Conservation (phyloP, 164 flowering plant species). For the Umbellularia californica region DNA sequence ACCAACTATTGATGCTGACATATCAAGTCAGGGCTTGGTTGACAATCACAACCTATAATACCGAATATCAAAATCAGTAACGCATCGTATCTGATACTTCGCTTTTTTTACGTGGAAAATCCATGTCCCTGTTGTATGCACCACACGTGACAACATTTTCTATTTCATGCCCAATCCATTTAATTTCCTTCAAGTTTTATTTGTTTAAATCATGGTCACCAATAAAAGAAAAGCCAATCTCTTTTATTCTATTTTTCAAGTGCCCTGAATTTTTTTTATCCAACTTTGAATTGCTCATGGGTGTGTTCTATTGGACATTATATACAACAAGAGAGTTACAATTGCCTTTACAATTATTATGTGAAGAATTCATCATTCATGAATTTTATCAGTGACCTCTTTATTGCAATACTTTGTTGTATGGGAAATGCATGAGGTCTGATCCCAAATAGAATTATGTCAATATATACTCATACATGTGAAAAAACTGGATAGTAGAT, state of each 20-base stretch:
- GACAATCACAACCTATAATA: too few relatives aligned
- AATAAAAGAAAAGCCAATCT: not conserved
- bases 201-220: too few relatives aligned
- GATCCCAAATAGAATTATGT: not conserved
- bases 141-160: too few relatives aligned
- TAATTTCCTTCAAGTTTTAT: too few relatives aligned
- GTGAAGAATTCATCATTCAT: not conserved
- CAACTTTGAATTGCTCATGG: not conserved
- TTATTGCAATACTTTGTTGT: not conserved
- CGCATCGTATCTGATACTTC: too few relatives aligned
- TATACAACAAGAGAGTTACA: not conserved
- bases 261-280: not conserved
- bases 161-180: too few relatives aligned
- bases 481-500: not conserved
- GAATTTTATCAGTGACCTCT: not conserved
- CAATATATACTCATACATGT: not conserved
- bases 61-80: too few relatives aligned
- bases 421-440: not conserved
- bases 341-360: not conserved
- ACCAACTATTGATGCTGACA: too few relatives aligned
- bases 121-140: too few relatives aligned
- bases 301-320: not conserved
- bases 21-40: too few relatives aligned
- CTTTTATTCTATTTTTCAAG: not conserved
- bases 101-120: too few relatives aligned